Evolutionary conservation across 345 rosid species (phyloP), one percentile per base, ranked within the genome.

Genomic region (Linum lewisii): DNA sequence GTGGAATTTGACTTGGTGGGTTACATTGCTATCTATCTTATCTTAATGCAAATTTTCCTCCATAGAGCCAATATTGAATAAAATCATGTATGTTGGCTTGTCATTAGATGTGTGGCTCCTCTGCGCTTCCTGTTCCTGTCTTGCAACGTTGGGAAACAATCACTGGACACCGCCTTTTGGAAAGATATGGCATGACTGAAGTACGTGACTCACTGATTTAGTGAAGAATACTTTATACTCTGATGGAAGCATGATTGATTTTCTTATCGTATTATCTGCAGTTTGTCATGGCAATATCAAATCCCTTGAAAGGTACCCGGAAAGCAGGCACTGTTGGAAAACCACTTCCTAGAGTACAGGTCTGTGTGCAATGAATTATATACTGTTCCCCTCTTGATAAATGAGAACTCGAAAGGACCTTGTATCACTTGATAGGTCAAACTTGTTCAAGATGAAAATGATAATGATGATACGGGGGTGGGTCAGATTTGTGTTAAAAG

Each of bases 151-250:
- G 99, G 99, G 99, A 93, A 77, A 68, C 73, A 56, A 89, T 93
- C 73, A 93, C 99, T 20, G 95, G 95, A 26, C 97, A 93, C 58
- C 82, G 92, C 61, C 97, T 93, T 61, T 72, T 93, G 79, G 99
- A 93, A 75, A 81, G 99, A 70, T 93, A 89, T 64, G 99, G 99
- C 63, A 93, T 93, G 99, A 89, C 99, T 37, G 99, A 93, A 82
- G 99, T 80, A 62, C 74, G 76, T 64, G 53, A 36, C 54, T n/a
- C 20, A 50, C 36, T 49, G 44, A 25, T 47, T 8, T 37, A 21
- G 22, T 52, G 26, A 22, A 29, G 24, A 24, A n/a, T 63, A 26
- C 9, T 57, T 54, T 9, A 7, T 20, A 19, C 2, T 26, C n/a
- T 26, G 16, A 34, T 57, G 7, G n/a, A 15, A 9, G 26, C 18